Conservation (phyloP, 164 flowering plant species). For the Kalanchoe fedtschenkoi region DNA sequence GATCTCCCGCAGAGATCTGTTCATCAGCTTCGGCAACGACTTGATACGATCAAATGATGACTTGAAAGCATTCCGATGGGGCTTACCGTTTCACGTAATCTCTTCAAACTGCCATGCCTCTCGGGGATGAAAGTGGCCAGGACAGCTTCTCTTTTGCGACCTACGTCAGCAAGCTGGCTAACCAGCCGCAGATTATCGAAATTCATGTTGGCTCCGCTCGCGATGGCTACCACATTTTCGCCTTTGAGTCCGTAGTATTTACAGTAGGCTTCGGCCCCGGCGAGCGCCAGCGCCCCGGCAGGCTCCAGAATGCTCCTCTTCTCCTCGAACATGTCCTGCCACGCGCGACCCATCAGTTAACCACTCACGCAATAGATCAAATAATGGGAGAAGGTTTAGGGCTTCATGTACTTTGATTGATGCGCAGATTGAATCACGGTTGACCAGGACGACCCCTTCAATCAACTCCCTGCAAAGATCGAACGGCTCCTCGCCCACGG, state of each 20-base stretch:
- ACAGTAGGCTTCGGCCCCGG: conserved; percentile 6
- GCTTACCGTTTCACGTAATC: conserved; percentile 4
- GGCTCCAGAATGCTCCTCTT: conserved; percentile 10
- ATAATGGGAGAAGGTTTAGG: too few relatives aligned
- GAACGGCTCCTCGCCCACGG: conserved; percentile 86
- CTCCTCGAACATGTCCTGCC: conserved; percentile 11
- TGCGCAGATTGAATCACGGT: conserved; percentile 95
- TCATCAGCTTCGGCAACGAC: too few relatives aligned
- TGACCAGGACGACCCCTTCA: conserved; percentile 91
- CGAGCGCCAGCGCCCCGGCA: conserved; percentile 7
- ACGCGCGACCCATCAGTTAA: background rate
- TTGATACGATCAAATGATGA: too few relatives aligned
- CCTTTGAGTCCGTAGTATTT: conserved; percentile 10
- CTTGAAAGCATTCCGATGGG: too few relatives aligned
- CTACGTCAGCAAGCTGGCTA: conserved; percentile 5
- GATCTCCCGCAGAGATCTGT: background rate
- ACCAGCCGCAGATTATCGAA: conserved; percentile 3
- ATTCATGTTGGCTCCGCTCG: conserved; percentile 11
- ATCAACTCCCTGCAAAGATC: conserved; percentile 73
- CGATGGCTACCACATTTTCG: conserved; percentile 9
- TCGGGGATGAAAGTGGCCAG: conserved; percentile 4
- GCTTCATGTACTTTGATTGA: conserved; percentile 77
- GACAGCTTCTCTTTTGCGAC: conserved; percentile 6
- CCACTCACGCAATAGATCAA: background rate
- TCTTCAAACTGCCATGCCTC: conserved; percentile 1